Base-by-base conservation (phyloP, 2,329 filamentous ascomycete genomes). In the Trichoderma endophyticum region DNA sequence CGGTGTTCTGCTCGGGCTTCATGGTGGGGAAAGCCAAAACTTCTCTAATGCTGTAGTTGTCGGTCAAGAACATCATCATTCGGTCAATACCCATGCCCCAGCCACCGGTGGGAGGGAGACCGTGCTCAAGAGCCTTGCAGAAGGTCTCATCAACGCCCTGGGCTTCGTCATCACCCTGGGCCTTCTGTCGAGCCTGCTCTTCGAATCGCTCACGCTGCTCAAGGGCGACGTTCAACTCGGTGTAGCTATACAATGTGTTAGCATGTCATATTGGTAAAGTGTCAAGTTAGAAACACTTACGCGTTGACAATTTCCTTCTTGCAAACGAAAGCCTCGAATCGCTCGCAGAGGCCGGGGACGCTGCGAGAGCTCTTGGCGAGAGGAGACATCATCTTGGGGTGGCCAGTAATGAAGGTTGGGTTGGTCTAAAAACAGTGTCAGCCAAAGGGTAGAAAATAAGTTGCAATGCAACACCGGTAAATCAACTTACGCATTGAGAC, bases 11-110 rank as follows among this genome's bases (percentile, higher is more conserved):
- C 78, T 95, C 92, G 65, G 95, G 93, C 89, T 97, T 97, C 93
- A 99, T 97, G 85, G 98, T 95, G 12, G 96, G 96, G 90, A 99
- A 99, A 9, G 95, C 91, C 74, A 98, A 84, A 3, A 98, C 95
- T 84, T 99, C 96, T 84, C 96, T 95, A 82, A 99, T 99, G 77
- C 90, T 93, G 85, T 97, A 83, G 84, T 97, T 93, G 83, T 98
- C 90, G 63, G 95, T 97, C 82, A 98, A 84, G 88, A 97, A 97
- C 94, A 97, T 97, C 81, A 94, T 92, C 82, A 97, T 84, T 73
- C 95, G 91, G 85, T 98, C 95, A 76, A 97, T 96, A 75, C 96
- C 96, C 89, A 98, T 93, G 76, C 95, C 96, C 92, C 93, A 99
- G 63, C 96, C 96, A 81, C 93, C 96, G 1, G 96, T 99, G 0